phyloP scores from a whole-genome alignment of 2,329 filamentous ascomycete species.

The Ascochyta fabae region DNA sequence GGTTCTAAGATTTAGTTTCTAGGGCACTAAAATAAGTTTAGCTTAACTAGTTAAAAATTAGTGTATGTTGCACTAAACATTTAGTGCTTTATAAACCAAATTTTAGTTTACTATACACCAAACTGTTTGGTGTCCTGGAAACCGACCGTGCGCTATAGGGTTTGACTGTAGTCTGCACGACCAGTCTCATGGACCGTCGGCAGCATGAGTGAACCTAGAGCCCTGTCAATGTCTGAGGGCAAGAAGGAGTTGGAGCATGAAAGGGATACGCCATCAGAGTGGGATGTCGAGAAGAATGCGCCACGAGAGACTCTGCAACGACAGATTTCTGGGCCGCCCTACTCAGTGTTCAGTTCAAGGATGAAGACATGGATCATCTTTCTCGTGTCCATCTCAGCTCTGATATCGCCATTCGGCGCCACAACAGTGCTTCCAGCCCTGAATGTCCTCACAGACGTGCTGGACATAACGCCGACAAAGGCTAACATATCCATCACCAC shows the following conservation, averaged over 20 bases:
- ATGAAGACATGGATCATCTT: conserved; percentile 58
- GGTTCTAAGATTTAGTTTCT: too few species aligned
- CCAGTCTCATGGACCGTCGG: background rate
- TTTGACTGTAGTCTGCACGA: background rate
- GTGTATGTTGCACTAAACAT: too few species aligned
- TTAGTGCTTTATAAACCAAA: too few species aligned
- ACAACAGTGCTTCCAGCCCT: conserved; percentile 49
- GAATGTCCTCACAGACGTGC: conserved; percentile 42
- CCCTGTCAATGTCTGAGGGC: background rate
- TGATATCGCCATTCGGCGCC: conserved; percentile 59
- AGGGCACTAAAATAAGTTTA: too few species aligned
- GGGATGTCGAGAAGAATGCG: conserved; percentile 15
- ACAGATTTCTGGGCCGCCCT: conserved; percentile 33
- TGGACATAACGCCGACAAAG: conserved; percentile 52
- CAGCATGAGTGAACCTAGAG: conserved; percentile 2
- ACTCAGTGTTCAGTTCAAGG: conserved; percentile 36
- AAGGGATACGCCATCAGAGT: background rate
- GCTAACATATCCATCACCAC: conserved; percentile 61
- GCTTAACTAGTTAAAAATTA: too few species aligned
- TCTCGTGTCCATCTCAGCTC: conserved; percentile 51
- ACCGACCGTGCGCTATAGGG: too few species aligned
- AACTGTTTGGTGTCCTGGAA: too few species aligned
- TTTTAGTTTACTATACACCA: too few species aligned
- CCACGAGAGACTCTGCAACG: conserved; percentile 20
- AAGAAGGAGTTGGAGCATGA: background rate